A percentile compares a stretch with the other conserved stretches of the same genome.
These are phyloP conservation scores for Pyrenula aspistea DNA, from an alignment of 495 filamentous ascomycete genomes.

Conservation along the genomic window DNA sequence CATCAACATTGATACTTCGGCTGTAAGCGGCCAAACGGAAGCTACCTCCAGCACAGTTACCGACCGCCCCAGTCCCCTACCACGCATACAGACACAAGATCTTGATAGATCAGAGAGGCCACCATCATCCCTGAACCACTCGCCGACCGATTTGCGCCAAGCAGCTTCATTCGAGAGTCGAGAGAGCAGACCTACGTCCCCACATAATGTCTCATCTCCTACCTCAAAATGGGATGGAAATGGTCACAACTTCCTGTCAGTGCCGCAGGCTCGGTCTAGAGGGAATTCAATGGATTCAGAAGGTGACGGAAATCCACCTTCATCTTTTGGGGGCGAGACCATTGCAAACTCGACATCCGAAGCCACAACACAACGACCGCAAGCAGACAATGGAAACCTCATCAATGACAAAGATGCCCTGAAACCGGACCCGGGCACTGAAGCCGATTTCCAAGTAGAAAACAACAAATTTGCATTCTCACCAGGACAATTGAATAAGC, in stretches of 20 bases:
- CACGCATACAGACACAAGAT: slow-evolving; percentile 7
- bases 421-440: slow-evolving; percentile 56
- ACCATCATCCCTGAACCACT: slow-evolving; percentile 17
- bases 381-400: slow-evolving; percentile 23
- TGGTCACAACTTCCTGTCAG: slow-evolving; percentile 47
- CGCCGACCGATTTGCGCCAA: slow-evolving; percentile 47
- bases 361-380: slow-evolving; percentile 21
- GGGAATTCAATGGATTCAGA: slow-evolving; percentile 56
- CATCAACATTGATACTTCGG: slow-evolving; percentile 66
- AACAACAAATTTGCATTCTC: slow-evolving; percentile 76
- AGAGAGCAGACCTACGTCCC: slow-evolving; percentile 75
- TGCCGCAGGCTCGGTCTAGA: slow-evolving; percentile 48
- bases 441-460: slow-evolving; percentile 58
- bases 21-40: slow-evolving; percentile 32
- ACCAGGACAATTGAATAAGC: slow-evolving; percentile 67
- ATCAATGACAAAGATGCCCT: slow-evolving; percentile 49
- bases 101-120: slow-evolving; percentile 13
- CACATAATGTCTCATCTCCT: slow-evolving; percentile 78
- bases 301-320: slow-evolving; percentile 33
- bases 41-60: slow-evolving; percentile 2
- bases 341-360: slow-evolving; percentile 16
- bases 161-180: slow-evolving; percentile 59
- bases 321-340: slow-evolving; percentile 40
- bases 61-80: slow-evolving; percentile 6
- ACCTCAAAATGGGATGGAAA: slow-evolving; percentile 32